Base-by-base conservation (phyloP, 352 stramenopile genomes). In the Pythium angustatum region DNA sequence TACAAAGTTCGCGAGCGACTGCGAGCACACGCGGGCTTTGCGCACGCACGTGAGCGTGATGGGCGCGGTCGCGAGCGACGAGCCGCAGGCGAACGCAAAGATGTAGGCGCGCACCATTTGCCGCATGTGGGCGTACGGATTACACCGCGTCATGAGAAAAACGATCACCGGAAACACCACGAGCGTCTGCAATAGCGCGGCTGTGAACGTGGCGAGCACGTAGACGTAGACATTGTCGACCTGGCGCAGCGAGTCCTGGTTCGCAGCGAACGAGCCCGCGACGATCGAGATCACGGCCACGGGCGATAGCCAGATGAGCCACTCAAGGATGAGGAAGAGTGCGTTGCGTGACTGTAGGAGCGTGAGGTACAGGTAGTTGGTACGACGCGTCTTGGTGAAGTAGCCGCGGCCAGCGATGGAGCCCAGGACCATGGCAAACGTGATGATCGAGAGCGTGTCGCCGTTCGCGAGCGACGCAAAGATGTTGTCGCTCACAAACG, bases 1-100 rank as follows among this genome's bases (percentile, higher is more conserved):
- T 14, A 89, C 75, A 47, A 90, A 87, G 28, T 87, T 88, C 26
- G 79, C 76, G 15, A 92, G 73, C 44, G 83, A 88, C 53, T 83
- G 78, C 24, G 81, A 90, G 53, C 78, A 87, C 64, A 83, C 66
- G 79, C 77, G n/a, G 78, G 79, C 38, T 85, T 77, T 15, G 19
- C 47, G 24, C 27, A 93, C 55, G 38, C 80, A 90, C 11, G 68
- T 63, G 22, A 93, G 75, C 17, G 81, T 88, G 5, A 91, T 76
- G 9, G 79, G 81, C 28, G 81, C 73, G 2, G 81, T 87, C 17
- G 79, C 80, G 30, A 91, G 58, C 12, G 81, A 91, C 47, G 84
- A 93, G 0, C 81, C 71, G 7, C 72, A 85, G 3, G 72, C 76
- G 55, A 91, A 90, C 2, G 82, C 75, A 45, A 89, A 90, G 6